Base-by-base conservation (phyloP, 345 rosid species). In the Linum tenue region DNA sequence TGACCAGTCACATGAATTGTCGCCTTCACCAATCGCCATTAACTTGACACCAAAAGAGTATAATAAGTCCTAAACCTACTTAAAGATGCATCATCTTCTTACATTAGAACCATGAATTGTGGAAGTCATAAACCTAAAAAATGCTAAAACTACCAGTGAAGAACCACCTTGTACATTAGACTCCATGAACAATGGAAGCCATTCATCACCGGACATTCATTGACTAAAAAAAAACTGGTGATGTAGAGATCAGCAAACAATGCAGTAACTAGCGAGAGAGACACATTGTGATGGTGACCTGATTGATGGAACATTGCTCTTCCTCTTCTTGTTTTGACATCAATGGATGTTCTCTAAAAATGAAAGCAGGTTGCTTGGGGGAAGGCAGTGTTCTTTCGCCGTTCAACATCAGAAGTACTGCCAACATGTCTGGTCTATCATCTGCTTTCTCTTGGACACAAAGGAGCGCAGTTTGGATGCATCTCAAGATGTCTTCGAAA, bases 281-380 rank as follows among this genome's bases (percentile, higher is more conserved):
- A 10, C 67, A 51, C 53, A 65, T 42, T 39, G 80, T 60, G 2
- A 70, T 39, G 0, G 78, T 70, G 31, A 70, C 40, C 61, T 56
- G 56, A 17, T 67, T 73, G 57, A 16, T 62, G 4, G 76, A 56
- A 39, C 60, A 60, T 55, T 59, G 48, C 2, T 53, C 62, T 2
- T 58, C 51, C n/a, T 64, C 63, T n/a, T 36, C 50, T 2, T 71
- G 35, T 44, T 75, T 51, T 16, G 43, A 70, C 41, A 67, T 68
- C n/a, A 53, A 37, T 55, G 59, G 60, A 3, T 43, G 50, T 43
- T 43, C 50, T 43, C 50, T 7, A 11, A 43, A 43, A 2, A 43
- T 43, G 50, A 43, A 43, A 43, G 73, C 73, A 11, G 78, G 73
- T 56, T 74, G 73, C 51, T 71, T 63, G 3, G 78, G 81, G 0